Evolutionary conservation across 306 rosid species (phyloP).

Genomic region (Dryas alaskensis): DNA sequence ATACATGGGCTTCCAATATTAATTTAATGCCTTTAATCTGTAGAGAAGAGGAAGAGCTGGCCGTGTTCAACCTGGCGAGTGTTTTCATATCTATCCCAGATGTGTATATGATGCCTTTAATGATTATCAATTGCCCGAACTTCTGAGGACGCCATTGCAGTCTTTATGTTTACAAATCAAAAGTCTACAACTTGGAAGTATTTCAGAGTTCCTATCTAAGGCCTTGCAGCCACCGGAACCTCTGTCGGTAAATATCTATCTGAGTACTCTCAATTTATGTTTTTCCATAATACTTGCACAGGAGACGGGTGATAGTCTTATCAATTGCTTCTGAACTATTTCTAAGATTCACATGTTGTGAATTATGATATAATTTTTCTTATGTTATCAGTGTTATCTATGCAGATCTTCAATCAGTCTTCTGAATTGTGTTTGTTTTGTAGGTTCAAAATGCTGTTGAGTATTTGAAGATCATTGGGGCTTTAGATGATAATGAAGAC

Average conservation of each 20-base stretch:
- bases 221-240: slow-evolving; percentile 94
- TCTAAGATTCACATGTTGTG: not conserved
- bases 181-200: slow-evolving; percentile 90
- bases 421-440: slow-evolving; percentile 3
- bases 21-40: slow-evolving; percentile 25
- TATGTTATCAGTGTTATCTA: not conserved
- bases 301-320: slow-evolving; percentile 1
- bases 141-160: slow-evolving; percentile 92
- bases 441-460: slow-evolving; percentile 96
- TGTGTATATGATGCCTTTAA: slow-evolving; percentile 80
- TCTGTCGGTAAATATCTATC: slow-evolving; percentile 55
- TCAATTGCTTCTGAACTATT: not conserved
- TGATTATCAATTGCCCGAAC: slow-evolving; percentile 91
- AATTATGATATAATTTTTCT: not conserved
- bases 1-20: not conserved
- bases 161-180: slow-evolving; percentile 96
- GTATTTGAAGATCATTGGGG: slow-evolving; percentile 82
- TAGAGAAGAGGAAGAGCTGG: slow-evolving; percentile 99
- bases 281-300: not conserved
- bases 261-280: slow-evolving; percentile 6
- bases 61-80: slow-evolving; percentile 92
- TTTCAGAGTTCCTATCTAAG: slow-evolving; percentile 80
- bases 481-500: slow-evolving; percentile 81
- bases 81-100: slow-evolving; percentile 92
- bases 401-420: not conserved